These are phyloP conservation scores for Lactifluus hygrophoroides DNA, from an alignment of 768 basidiomycete genomes.

Conservation along the genomic window DNA sequence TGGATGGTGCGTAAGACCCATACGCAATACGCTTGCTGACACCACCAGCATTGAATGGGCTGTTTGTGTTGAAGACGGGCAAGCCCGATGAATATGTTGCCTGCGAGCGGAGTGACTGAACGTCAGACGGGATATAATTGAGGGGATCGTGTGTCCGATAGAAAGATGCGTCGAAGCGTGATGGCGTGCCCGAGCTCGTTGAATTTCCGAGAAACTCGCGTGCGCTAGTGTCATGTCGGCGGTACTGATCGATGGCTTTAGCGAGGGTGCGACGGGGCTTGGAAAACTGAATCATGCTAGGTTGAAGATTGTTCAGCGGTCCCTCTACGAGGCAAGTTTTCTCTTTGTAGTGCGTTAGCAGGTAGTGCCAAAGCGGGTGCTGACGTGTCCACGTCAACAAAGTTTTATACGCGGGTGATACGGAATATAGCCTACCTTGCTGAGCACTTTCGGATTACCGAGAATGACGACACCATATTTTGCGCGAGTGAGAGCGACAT, in stretches of 20 bases:
- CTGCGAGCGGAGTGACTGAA: conserved; percentile 92
- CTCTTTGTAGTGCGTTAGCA: conserved; percentile 98
- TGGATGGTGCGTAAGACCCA: conserved; percentile 81
- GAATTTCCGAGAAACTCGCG: conserved; percentile 53
- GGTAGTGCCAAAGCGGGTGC: conserved; percentile 98
- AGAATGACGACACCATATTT: conserved; percentile 98
- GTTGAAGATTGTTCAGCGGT: conserved; percentile 89
- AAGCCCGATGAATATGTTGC: conserved; percentile 91
- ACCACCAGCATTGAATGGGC: conserved; percentile 62
- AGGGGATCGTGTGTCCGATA: conserved; percentile 92
- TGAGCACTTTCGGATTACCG: conserved; percentile 99
- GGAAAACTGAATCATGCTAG: conserved; percentile 99
- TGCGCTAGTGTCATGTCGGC: conserved; percentile 86
- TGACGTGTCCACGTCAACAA: conserved; percentile 29
- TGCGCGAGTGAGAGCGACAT: conserved; percentile 93
- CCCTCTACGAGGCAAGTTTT: conserved; percentile 91
- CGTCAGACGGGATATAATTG: conserved; percentile 91
- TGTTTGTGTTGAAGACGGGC: conserved; percentile 67
- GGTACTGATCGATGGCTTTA: conserved; percentile 90
- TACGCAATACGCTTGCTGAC: conserved; percentile 61
- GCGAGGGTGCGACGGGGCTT: conserved; percentile 85
- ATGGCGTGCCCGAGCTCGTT: conserved; percentile 72
- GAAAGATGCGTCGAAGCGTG: conserved; percentile 92
- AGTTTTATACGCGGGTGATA: background rate
- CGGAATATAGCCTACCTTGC: conserved; percentile 60